Base-by-base conservation (phyloP, 1,284 basidiomycete species). In the Pyrrhoderma lamaoense region DNA sequence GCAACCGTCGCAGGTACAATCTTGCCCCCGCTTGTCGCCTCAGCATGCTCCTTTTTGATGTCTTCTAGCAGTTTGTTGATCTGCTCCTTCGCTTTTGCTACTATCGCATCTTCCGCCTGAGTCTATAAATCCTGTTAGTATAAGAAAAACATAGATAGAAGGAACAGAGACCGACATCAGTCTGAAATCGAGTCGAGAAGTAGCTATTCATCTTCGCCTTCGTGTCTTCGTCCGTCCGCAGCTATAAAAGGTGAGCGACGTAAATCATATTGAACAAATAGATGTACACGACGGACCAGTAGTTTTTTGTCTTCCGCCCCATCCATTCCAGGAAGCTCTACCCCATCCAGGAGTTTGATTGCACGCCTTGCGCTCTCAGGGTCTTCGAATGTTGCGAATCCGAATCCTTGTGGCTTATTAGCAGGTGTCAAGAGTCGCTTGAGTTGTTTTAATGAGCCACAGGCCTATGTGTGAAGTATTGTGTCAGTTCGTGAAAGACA, bases 221-320 rank as follows among this genome's bases (percentile, higher is more conserved):
- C 0, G 92, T 96, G 68, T 93, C 93, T 68, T 95, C 92, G 64
- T 97, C 93, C 44, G 90, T 90, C 70, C 94, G 95, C 51, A 93
- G 79, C 87, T 90, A 61, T 36, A 55, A 53, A 39, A 27, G 19
- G 59, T 62, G 70, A 76, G 71, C 67, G 71, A 58, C 59, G 65
- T 69, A 46, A 42, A 47, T 22, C 45, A 8, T 18, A 16, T 7
- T 19, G 61, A 67, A 58, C 45, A 56, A 31, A 31, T 5, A 31
- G 11, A 5, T 58, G 11, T 11, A 57, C 18, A 49, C 14, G 38
- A 79, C 85, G 70, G 70, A 90, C 90, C 70, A 92, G 70, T 37
- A 96, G 69, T 62, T 88, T 87, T 71, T 96, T 96, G 61, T 84
- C 85, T 3, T 84, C 82, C 57, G 82, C 86, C 0, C 87, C 83